Conservation (phyloP, 352 stramenopile genomes). For the Thraustotheca clavata region DNA sequence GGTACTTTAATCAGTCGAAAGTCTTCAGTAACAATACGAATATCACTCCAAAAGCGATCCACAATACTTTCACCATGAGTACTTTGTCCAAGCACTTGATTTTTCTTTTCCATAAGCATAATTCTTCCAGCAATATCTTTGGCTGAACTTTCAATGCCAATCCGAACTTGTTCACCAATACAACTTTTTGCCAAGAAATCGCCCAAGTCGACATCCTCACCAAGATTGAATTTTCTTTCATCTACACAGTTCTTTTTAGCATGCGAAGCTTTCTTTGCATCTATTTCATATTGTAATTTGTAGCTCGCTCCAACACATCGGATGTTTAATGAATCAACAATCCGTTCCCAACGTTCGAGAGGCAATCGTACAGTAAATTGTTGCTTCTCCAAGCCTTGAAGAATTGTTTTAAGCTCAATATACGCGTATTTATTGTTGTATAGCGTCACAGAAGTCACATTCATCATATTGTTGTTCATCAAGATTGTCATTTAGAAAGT, state of each 20-base stretch:
- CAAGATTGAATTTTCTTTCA: background rate
- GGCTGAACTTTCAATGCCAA: background rate
- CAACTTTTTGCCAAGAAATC: slow-evolving; percentile 7
- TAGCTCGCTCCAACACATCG: background rate
- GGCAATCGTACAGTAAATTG: slow-evolving; percentile 1
- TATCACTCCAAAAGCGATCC: background rate
- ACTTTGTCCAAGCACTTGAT: background rate
- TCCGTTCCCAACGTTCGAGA: background rate
- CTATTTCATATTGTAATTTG: background rate
- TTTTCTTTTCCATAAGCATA: slow-evolving; percentile 13
- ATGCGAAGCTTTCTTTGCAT: background rate
- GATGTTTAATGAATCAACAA: slow-evolving; percentile 3
- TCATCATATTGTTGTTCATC: too few relatives aligned
- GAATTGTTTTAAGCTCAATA: background rate
- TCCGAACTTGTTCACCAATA: background rate
- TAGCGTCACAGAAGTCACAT: background rate
- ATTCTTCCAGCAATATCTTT: background rate
- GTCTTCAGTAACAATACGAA: background rate
- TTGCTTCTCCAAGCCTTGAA: background rate
- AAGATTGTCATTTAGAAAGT: too few relatives aligned
- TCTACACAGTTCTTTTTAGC: background rate
- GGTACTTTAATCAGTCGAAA: background rate
- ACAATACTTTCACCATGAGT: background rate
- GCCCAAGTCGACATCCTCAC: background rate
- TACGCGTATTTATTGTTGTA: slow-evolving; percentile 8